Percentiles rank a stretch among this genome's conserved stretches.
These are phyloP conservation scores for Metschnikowia arizonensis DNA, from an alignment of 805 yeast genomes.

Conservation along the genomic window DNA sequence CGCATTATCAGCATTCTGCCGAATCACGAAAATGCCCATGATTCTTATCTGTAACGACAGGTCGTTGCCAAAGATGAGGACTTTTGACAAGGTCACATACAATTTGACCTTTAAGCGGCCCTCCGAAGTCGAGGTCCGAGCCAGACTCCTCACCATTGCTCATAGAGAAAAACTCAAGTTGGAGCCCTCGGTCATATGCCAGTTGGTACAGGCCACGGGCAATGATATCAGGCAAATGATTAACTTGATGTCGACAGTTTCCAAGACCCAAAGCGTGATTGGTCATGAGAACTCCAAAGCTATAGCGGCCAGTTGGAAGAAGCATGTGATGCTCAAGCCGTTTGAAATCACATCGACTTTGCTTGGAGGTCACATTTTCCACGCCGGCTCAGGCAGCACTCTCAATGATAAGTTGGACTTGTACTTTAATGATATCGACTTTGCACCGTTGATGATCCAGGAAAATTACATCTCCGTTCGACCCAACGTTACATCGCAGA, in stretches of 20 bases:
- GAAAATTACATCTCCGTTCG: slow-evolving; percentile 77
- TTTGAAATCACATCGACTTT: slow-evolving; percentile 79
- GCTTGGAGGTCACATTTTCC: slow-evolving; percentile 55
- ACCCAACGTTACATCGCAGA: slow-evolving; percentile 48
- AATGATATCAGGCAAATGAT: slow-evolving; percentile 94
- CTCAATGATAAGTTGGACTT: slow-evolving; percentile 80
- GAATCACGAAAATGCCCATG: slow-evolving; percentile 82
- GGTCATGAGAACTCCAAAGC: slow-evolving; percentile 59
- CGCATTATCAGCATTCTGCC: slow-evolving; percentile 81
- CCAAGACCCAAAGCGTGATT: slow-evolving; percentile 64
- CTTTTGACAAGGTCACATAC: slow-evolving; percentile 77
- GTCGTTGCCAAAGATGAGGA: slow-evolving; percentile 90
- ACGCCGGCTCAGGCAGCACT: slow-evolving; percentile 47
- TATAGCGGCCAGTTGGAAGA: slow-evolving; percentile 73
- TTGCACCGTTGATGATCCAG: slow-evolving; percentile 93
- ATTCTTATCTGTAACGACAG: slow-evolving; percentile 93
- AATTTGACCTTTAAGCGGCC: slow-evolving; percentile 90
- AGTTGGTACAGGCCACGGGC: slow-evolving; percentile 76
- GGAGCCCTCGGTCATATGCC: slow-evolving; percentile 77
- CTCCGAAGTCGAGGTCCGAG: slow-evolving; percentile 70
- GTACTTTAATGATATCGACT: slow-evolving; percentile 91
- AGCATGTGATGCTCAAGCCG: slow-evolving; percentile 85
- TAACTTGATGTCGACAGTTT: slow-evolving; percentile 79
- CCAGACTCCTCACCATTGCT: slow-evolving; percentile 88
- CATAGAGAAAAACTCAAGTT: slow-evolving; percentile 75